Percentiles rank a stretch among this genome's conserved stretches.
Conservation (phyloP, 257 asterid genomes). For the Fraxinus quadrangulata region DNA sequence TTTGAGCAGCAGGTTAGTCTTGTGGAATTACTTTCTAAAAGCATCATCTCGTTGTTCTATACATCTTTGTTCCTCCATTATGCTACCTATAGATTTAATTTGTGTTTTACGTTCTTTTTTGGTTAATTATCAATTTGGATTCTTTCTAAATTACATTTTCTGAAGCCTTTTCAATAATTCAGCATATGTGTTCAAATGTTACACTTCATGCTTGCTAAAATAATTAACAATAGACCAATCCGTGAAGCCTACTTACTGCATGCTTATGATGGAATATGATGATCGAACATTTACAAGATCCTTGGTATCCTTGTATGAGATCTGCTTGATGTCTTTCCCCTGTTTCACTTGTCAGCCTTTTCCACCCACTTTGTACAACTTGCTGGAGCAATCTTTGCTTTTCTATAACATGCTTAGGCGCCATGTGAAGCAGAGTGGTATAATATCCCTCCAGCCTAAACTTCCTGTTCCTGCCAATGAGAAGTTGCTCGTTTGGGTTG, state of each 20-base stretch:
- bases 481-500: slow-evolving; percentile 93
- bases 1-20: background rate
- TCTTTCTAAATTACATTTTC: background rate
- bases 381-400: slow-evolving; percentile 85
- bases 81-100: background rate
- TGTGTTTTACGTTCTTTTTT: background rate
- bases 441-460: slow-evolving; percentile 38
- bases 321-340: slow-evolving; percentile 23
- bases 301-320: slow-evolving; percentile 9
- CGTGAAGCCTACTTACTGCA: background rate
- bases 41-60: background rate
- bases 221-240: background rate
- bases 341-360: slow-evolving; percentile 57
- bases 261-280: slow-evolving; percentile 4
- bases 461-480: slow-evolving; percentile 80
- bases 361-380: slow-evolving; percentile 62
- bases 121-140: background rate
- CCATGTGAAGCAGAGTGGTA: slow-evolving; percentile 34
- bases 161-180: slow-evolving; percentile 9
- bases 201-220: background rate
- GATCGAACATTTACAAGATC: slow-evolving; percentile 12
- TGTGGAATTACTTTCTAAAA: background rate
- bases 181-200: slow-evolving; percentile 6
- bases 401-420: slow-evolving; percentile 75
- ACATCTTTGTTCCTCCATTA: background rate